phyloP scores from a whole-genome alignment of 352 stramenopile species.

The Phytophthora multivora region DNA sequence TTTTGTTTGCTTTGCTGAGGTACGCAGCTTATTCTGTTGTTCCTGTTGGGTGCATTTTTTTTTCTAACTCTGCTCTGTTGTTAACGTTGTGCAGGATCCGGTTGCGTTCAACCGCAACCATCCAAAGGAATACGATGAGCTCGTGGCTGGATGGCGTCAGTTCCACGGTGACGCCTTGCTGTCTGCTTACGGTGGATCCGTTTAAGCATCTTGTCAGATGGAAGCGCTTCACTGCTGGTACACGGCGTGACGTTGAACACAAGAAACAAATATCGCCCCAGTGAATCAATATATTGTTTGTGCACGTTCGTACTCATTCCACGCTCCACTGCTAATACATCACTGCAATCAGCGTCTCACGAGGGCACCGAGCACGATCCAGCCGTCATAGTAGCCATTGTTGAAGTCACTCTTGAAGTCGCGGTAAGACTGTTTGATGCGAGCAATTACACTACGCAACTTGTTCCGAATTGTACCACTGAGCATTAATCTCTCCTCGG shows the following conservation, averaged over 20 bases:
- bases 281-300: not conserved
- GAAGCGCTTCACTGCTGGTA: not conserved
- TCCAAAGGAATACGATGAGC: slow-evolving; percentile 77
- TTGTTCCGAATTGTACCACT: not conserved
- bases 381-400: not conserved
- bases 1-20: slow-evolving; percentile 90
- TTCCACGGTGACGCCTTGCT: slow-evolving; percentile 82
- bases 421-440: not conserved
- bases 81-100: slow-evolving; percentile 47
- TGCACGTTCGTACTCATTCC: not conserved
- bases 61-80: not conserved
- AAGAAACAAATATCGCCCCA: slow-evolving; percentile 1
- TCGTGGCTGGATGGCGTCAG: slow-evolving; percentile 79
- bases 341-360: no score
- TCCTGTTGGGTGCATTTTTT: not conserved
- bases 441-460: not conserved
- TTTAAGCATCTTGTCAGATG: slow-evolving; percentile 38
- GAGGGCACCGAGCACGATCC: no score
- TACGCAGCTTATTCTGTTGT: slow-evolving; percentile 17
- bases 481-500: not conserved
- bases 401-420: not conserved
- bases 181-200: slow-evolving; percentile 65
- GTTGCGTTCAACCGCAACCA: slow-evolving; percentile 86
- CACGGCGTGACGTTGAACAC: not conserved
- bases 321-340: no score